Conservation (phyloP, 23 red algal species). For the Gracilariopsis chorda region DNA sequence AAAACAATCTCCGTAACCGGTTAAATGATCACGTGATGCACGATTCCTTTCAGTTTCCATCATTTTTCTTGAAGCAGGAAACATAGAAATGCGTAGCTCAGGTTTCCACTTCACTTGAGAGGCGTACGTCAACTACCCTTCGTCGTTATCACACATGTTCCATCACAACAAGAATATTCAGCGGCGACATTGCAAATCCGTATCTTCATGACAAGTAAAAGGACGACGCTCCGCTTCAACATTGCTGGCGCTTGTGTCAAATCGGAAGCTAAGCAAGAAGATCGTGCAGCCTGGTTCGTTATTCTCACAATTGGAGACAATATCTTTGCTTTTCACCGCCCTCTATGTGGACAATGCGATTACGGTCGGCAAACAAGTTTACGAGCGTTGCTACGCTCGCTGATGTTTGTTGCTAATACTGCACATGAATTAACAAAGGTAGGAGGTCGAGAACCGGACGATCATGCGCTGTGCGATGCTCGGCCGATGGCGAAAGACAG, state of each 20-base stretch:
- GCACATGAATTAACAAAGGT: not conserved
- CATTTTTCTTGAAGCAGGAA: too few relatives aligned
- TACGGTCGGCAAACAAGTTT: not conserved
- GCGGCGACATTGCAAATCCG: too few relatives aligned
- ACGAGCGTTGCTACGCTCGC: not conserved
- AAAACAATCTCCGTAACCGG: too few relatives aligned
- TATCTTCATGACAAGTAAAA: too few relatives aligned
- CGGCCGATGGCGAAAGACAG: not conserved
- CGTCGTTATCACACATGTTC: too few relatives aligned
- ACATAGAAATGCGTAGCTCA: too few relatives aligned
- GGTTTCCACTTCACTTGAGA: too few relatives aligned
- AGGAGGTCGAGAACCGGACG: not conserved
- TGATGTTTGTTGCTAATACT: not conserved
- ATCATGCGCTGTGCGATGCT: not conserved
- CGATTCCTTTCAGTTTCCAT: too few relatives aligned
- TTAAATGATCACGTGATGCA: too few relatives aligned
- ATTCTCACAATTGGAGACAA: not conserved
- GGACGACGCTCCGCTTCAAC: not conserved
- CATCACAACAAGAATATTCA: too few relatives aligned
- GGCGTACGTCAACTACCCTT: too few relatives aligned
- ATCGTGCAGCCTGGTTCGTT: not conserved
- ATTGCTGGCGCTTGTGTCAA: not conserved
- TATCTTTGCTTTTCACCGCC: not conserved
- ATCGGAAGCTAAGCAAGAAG: not conserved
- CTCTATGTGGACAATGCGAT: not conserved